These are phyloP conservation scores for Starmerella sp. DNA, from an alignment of 805 yeast genomes.

Conservation along the genomic window DNA sequence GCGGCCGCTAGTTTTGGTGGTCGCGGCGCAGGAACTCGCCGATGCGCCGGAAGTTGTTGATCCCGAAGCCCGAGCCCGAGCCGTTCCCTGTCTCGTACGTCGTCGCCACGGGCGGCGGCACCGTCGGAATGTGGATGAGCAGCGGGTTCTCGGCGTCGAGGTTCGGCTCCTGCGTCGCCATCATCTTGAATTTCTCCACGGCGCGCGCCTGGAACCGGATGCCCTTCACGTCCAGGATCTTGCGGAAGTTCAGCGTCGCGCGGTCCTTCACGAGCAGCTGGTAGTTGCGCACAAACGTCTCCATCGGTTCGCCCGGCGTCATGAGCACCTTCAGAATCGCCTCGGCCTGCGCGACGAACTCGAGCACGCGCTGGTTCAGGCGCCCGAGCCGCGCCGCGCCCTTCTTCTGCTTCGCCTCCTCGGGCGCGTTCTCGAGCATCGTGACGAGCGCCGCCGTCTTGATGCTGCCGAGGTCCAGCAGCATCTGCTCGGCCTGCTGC, in stretches of 20 bases:
- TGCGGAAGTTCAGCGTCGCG: slow-evolving; percentile 49
- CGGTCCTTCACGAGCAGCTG: slow-evolving; percentile 56
- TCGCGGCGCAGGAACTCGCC: slow-evolving; percentile 18
- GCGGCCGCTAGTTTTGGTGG: not conserved
- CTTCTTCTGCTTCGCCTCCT: slow-evolving; percentile 32
- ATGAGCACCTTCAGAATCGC: slow-evolving; percentile 56
- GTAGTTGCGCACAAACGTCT: slow-evolving; percentile 51
- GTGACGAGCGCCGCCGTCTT: slow-evolving; percentile 38
- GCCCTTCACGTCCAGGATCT: slow-evolving; percentile 55
- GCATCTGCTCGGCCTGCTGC: slow-evolving; percentile 65
- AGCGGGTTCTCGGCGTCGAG: slow-evolving; percentile 15
- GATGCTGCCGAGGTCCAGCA: slow-evolving; percentile 57
- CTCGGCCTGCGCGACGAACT: slow-evolving; percentile 36
- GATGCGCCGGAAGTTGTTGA: slow-evolving; percentile 11
- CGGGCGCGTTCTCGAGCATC: slow-evolving; percentile 23
- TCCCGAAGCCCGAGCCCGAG: slow-evolving; percentile 7
- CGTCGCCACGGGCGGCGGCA: slow-evolving; percentile 6
- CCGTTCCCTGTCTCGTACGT: not conserved
- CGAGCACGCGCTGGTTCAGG: slow-evolving; percentile 11
- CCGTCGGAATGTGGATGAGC: slow-evolving; percentile 15
- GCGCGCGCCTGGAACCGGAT: slow-evolving; percentile 26
- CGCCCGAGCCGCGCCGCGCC: slow-evolving; percentile 22
- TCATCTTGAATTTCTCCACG: slow-evolving; percentile 19
- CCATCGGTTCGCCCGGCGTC: slow-evolving; percentile 55
- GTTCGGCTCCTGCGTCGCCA: slow-evolving; percentile 19